phyloP scores from a whole-genome alignment of 2,329 filamentous ascomycete species.

The Esteya vermicola region DNA sequence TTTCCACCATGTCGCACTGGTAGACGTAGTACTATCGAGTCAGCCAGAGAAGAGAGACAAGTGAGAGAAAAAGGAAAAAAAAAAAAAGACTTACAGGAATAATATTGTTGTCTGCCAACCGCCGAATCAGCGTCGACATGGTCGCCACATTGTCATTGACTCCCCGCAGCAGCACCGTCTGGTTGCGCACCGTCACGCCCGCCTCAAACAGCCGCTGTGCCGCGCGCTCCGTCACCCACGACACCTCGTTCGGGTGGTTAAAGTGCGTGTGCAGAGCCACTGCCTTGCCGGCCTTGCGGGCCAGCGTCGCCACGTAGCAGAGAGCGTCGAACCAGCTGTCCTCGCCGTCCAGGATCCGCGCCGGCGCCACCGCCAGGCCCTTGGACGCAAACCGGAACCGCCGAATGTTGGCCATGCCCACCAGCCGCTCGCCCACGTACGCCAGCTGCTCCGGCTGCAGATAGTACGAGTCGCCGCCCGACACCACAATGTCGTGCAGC shows the following conservation, averaged over 20 bases:
- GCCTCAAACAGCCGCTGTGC: slow-evolving; percentile 33
- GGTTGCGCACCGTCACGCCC: slow-evolving; percentile 43
- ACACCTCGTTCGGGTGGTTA: slow-evolving; percentile 48
- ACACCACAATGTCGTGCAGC: slow-evolving; percentile 46
- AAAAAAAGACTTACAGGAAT: slow-evolving; percentile 28
- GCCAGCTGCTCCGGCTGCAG: slow-evolving; percentile 36
- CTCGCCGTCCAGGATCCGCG: slow-evolving; percentile 31
- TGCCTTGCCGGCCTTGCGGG: slow-evolving; percentile 38
- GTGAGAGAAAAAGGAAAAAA: neutral
- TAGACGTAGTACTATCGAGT: slow-evolving; percentile 47
- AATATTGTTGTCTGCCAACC: slow-evolving; percentile 40
- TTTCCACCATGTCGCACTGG: slow-evolving; percentile 47
- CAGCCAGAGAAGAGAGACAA: neutral
- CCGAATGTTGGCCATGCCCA: slow-evolving; percentile 41
- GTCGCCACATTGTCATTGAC: slow-evolving; percentile 41
- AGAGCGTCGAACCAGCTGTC: slow-evolving; percentile 41
- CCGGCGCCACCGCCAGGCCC: slow-evolving; percentile 44
- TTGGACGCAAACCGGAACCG: slow-evolving; percentile 49
- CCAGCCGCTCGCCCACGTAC: slow-evolving; percentile 38
- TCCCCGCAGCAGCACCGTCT: slow-evolving; percentile 42
- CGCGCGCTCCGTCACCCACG: slow-evolving; percentile 41
- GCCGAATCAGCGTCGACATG: slow-evolving; percentile 38
- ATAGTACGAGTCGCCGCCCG: slow-evolving; percentile 48
- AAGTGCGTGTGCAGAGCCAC: slow-evolving; percentile 52
- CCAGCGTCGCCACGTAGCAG: slow-evolving; percentile 33